Conservation (phyloP, 1,284 basidiomycete species). For the Fomitiporia mediterranea region DNA sequence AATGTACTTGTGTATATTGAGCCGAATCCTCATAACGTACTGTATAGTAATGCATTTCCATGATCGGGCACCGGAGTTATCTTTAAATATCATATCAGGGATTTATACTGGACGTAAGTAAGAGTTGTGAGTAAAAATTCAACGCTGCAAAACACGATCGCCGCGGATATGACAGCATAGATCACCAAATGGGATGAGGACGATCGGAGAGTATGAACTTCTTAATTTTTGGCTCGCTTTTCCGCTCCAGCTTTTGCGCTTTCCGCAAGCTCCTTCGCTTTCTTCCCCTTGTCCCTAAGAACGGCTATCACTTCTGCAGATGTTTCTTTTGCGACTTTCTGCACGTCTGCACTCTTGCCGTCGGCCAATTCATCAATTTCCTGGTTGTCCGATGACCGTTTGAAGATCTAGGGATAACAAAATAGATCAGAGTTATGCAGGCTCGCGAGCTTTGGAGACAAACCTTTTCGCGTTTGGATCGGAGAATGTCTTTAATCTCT, state of each 20-base stretch:
- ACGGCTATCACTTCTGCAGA: constrained; percentile 32
- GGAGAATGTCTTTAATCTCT: constrained; percentile 30
- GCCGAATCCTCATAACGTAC: too few relatives aligned
- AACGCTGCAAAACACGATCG: too few relatives aligned
- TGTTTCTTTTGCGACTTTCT: constrained; percentile 34
- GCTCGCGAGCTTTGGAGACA: constrained; percentile 29
- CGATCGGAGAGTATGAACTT: too few relatives aligned
- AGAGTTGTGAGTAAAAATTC: too few relatives aligned
- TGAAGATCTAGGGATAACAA: constrained; percentile 1
- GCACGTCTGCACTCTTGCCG: constrained; percentile 31
- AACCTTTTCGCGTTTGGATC: constrained; percentile 35
- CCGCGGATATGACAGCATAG: too few relatives aligned
- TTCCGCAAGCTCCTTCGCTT: constrained; percentile 31
- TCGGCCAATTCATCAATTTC: constrained; percentile 29
- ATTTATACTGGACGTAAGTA: too few relatives aligned
- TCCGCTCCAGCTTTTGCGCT: constrained; percentile 28
- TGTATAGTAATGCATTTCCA: too few relatives aligned
- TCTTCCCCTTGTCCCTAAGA: constrained; percentile 32
- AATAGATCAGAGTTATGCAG: too few relatives aligned
- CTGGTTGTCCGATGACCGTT: constrained; percentile 30
- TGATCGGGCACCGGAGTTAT: too few relatives aligned
- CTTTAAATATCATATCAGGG: too few relatives aligned
- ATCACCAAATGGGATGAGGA: too few relatives aligned
- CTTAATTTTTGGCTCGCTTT: constrained; percentile 16
- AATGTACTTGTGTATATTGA: too few relatives aligned